Percentiles rank a stretch among this genome's conserved stretches.
Conservation (phyloP, 208 protist species). For the Acanthamoeba healyi region DNA sequence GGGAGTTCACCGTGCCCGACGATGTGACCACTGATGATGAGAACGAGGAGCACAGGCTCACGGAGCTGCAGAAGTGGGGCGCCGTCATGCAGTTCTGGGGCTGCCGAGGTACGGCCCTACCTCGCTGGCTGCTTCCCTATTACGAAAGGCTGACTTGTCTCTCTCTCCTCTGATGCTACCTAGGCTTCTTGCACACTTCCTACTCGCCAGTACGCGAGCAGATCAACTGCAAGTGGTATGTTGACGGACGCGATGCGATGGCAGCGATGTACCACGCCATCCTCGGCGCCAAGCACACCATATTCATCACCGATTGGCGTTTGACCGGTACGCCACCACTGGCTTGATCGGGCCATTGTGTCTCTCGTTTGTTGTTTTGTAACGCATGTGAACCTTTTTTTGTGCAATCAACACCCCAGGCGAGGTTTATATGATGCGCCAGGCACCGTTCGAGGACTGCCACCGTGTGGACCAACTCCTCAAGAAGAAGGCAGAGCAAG, state of each 20-base stretch:
- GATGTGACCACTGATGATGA: background rate
- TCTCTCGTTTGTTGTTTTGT: background rate
- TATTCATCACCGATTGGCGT: constrained; percentile 75
- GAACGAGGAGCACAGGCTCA: background rate
- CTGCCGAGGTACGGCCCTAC: background rate
- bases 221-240: constrained; percentile 60
- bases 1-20: constrained; percentile 36
- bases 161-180: background rate
- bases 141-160: background rate
- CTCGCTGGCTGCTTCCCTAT: background rate
- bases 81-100: constrained; percentile 66
- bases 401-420: background rate
- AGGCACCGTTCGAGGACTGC: constrained; percentile 41
- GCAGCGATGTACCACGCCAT: constrained; percentile 57
- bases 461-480: constrained; percentile 41
- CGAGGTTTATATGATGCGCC: constrained; percentile 39
- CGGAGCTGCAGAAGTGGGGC: constrained; percentile 68
- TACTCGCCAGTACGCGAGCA: constrained; percentile 48
- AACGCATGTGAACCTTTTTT: background rate
- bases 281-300: constrained; percentile 30
- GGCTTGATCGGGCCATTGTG: too few species aligned
- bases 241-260: constrained; percentile 59
- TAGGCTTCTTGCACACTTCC: constrained; percentile 51
- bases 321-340: constrained; percentile 41
- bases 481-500: constrained; percentile 62